These are phyloP conservation scores for Alliaria petiolata DNA, from an alignment of 345 rosid genomes.

Conservation along the genomic window DNA sequence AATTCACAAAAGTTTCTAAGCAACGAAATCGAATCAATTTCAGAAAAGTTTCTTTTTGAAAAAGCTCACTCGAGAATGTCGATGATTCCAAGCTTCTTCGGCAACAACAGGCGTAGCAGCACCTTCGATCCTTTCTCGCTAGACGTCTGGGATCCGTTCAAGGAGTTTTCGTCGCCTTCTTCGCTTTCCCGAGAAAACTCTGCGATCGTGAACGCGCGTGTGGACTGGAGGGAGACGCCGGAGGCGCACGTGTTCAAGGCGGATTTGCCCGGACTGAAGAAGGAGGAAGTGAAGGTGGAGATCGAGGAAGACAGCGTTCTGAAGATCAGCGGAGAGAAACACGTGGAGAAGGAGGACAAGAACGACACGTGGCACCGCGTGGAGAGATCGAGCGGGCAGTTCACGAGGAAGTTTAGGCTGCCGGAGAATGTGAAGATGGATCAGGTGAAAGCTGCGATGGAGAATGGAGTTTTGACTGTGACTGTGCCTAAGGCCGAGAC, in stretches of 20 bases:
- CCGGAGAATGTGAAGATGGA: constrained; percentile 38
- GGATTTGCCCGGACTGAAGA: constrained; percentile 32
- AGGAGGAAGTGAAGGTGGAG: constrained; percentile 44
- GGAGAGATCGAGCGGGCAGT: constrained; percentile 29
- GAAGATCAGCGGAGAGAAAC: constrained; percentile 37
- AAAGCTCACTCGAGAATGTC: constrained; percentile 21
- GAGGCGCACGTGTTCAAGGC: constrained; percentile 38
- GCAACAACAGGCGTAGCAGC: constrained; percentile 33
- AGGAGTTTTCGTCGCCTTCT: neutral
- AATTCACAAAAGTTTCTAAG: no score
- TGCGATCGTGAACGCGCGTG: constrained; percentile 27
- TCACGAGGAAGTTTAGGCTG: constrained; percentile 32
- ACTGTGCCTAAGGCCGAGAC: constrained; percentile 44
- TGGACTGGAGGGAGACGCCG: constrained; percentile 34
- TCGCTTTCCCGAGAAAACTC: constrained; percentile 18
- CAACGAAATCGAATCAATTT: no score
- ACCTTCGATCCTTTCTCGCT: constrained; percentile 35
- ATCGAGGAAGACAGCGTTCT: constrained; percentile 34
- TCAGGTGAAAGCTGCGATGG: constrained; percentile 50
- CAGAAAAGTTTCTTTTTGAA: neutral
- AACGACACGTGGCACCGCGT: constrained; percentile 33
- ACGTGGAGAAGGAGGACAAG: constrained; percentile 37
- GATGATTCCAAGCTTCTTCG: constrained; percentile 38
- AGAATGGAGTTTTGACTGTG: constrained; percentile 52
- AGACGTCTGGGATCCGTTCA: constrained; percentile 28